Conservation (phyloP, 2,329 filamentous ascomycete genomes). For the Claviceps sp. region DNA sequence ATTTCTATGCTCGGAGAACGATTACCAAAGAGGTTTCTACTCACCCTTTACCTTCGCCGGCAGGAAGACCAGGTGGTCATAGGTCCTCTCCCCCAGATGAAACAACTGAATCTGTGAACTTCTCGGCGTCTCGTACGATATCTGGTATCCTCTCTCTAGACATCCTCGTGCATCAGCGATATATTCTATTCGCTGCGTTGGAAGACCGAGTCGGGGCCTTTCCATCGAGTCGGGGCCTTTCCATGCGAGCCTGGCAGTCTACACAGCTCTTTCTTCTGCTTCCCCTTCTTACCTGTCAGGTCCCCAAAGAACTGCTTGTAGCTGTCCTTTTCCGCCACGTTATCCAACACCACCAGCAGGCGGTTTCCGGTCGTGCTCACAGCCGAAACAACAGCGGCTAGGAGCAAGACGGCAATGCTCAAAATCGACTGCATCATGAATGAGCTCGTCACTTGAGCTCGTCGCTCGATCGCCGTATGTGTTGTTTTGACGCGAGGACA, state of each 20-base stretch:
- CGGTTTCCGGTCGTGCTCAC: conserved; percentile 67
- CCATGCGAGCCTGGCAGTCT: background rate
- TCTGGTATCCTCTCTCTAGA: conserved; percentile 66
- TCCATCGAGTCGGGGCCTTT: background rate
- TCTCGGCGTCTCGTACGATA: conserved; percentile 75
- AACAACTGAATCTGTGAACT: conserved; percentile 67
- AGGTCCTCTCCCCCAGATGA: conserved; percentile 71
- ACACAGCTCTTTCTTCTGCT: background rate
- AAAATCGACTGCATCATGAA: conserved; percentile 57
- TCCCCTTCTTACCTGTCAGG: conserved; percentile 43
- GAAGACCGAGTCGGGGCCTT: background rate
- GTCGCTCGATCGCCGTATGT: background rate
- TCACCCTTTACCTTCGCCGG: conserved; percentile 81
- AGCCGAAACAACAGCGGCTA: conserved; percentile 56
- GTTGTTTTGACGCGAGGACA: background rate
- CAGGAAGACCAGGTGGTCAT: conserved; percentile 82
- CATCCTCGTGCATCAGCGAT: conserved; percentile 11
- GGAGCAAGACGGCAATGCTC: conserved; percentile 54
- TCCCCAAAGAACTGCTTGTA: conserved; percentile 75
- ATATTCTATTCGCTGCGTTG: background rate
- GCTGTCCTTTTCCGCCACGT: conserved; percentile 62
- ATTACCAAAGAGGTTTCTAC: background rate
- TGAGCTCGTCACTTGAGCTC: background rate
- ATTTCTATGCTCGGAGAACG: background rate
- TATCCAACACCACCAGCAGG: conserved; percentile 76